Evolutionary conservation across 2,329 filamentous ascomycete genomes (phyloP).

Genomic region (Tolypocladium album): DNA sequence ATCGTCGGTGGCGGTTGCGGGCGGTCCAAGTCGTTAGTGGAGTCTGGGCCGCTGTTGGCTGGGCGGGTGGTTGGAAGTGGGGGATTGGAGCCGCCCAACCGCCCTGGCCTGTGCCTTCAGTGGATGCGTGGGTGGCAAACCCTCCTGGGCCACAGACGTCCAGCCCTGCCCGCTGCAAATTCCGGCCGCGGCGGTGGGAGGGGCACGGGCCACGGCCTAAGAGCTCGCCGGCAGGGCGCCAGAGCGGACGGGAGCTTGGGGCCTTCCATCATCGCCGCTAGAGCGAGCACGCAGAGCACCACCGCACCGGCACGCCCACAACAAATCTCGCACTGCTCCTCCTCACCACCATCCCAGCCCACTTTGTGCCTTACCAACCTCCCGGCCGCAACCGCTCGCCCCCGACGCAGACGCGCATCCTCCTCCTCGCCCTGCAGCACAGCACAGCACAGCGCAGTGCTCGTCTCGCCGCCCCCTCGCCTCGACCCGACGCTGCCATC

Average conservation of each 20-base stretch:
- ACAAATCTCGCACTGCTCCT: not conserved
- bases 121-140: not conserved
- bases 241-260: not conserved
- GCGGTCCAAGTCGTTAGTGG: not conserved
- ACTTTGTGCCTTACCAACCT: not conserved
- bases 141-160: not conserved
- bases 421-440: not conserved
- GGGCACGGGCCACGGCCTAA: not conserved
- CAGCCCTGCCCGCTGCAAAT: not conserved
- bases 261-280: not conserved
- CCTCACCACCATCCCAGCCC: not conserved
- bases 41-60: not conserved
- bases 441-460: not conserved
- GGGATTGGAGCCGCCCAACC: not conserved
- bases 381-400: not conserved
- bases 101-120: not conserved
- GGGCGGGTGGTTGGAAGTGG: not conserved
- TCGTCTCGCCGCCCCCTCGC: not conserved
- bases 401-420: not conserved
- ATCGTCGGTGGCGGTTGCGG: not conserved
- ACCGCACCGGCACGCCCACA: not conserved
- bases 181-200: not conserved
- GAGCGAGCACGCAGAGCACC: not conserved
- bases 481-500: not conserved
- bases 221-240: not conserved